Evolutionary conservation across 2,329 filamentous ascomycete species (phyloP), one percentile per base, ranked within the genome.

Genomic region (Parastagonospora avenae): DNA sequence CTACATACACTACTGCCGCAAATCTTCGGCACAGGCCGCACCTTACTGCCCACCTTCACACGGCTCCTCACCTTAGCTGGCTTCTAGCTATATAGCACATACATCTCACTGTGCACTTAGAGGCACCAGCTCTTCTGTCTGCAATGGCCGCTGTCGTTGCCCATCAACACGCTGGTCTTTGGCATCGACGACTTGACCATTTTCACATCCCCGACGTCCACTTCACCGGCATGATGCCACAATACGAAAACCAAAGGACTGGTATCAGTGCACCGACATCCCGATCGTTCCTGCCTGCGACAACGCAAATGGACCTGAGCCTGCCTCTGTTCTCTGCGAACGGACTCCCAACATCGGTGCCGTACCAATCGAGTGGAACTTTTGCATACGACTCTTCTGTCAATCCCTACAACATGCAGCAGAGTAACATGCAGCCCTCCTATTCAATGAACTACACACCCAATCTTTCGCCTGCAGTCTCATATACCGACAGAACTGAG

Each of bases 121-220:
- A 50, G 59, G 55, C 53, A 53, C 48, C 28, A 56, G 55, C 60
- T 54, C 48, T 45, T 58, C 53, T 54, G 55, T 62, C 58, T 58
- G 59, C 60, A 54, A 74, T 74, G 71, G 66, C 72, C 40, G 64
- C 70, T 44, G 70, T 72, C 52, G 63, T 74, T 66, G 71, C 68
- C 42, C 57, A 67, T 55, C 71, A 73, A 14, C 71, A 71, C 49
- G 52, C 61, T 35, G 63, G 59, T 40, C 53, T 72, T 42, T 75
- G 72, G 72, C 70, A 66, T 56, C 63, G 64, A 48, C 67, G 67
- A 59, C 53, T 59, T 40, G 66, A 73, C 37, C 60, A 64, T 24
- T 56, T 68, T 33, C 64, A 72, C 37, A 62, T 70, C 24, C 54
- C 64, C 19, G 65, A 61, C 57, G 67, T 73, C 60, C 60, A 65